Percentiles rank a stretch among this genome's conserved stretches.
phyloP scores from a whole-genome alignment of 1,139 yeast genomes.

The Debaryomyces fabryi region DNA sequence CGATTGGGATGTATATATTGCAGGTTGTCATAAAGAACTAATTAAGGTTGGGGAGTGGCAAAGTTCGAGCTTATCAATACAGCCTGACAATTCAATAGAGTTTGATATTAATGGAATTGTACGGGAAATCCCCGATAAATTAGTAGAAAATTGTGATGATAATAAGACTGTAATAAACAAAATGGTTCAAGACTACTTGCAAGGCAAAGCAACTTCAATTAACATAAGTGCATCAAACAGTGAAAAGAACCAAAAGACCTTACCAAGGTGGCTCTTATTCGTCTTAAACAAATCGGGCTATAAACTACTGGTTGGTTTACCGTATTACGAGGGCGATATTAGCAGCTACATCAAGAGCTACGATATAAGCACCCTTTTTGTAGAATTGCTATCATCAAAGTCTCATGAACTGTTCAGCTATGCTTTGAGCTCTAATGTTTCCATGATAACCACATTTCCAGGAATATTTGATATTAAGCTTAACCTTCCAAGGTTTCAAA shows the following conservation, averaged over 20 bases:
- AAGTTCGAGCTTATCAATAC: conserved; percentile 19
- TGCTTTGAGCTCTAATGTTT: neutral
- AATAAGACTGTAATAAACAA: conserved; percentile 28
- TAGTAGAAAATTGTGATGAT: conserved; percentile 24
- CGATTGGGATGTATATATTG: conserved; percentile 31
- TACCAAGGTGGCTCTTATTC: conserved; percentile 32
- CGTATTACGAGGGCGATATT: neutral
- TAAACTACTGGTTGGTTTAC: conserved; percentile 11
- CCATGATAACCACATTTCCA: neutral
- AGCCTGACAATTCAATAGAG: conserved; percentile 19
- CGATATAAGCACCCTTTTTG: conserved; percentile 10
- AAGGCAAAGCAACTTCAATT: conserved; percentile 23
- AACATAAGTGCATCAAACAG: conserved; percentile 22
- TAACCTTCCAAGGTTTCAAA: conserved; percentile 19
- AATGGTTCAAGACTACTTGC: conserved; percentile 23
- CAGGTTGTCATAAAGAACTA: conserved; percentile 26
- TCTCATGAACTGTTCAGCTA: neutral
- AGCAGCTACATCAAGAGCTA: neutral
- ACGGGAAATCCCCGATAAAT: conserved; percentile 19
- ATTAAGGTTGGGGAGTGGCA: conserved; percentile 29
- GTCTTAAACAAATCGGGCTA: conserved; percentile 19
- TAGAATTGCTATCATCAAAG: conserved; percentile 12
- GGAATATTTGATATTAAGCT: conserved; percentile 14
- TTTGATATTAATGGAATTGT: conserved; percentile 22
- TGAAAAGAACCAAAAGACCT: conserved; percentile 14